phyloP scores from a whole-genome alignment of 2,329 filamentous ascomycete species.

The Sporothrix protearum region DNA sequence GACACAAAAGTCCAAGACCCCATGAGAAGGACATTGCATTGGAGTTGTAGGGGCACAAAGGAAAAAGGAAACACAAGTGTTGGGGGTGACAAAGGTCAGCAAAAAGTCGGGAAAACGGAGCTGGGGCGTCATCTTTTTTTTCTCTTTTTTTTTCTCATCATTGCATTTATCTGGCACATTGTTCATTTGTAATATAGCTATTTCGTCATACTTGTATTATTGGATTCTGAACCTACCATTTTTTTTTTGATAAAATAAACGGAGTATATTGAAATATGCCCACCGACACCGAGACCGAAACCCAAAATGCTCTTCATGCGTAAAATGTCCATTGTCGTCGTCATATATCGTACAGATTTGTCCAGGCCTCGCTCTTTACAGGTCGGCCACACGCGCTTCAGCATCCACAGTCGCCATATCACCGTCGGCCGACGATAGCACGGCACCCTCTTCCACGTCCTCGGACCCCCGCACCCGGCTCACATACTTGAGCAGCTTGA shows the following conservation, averaged over 20 bases:
- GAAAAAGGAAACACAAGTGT: background rate
- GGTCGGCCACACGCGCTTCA: slow-evolving; percentile 39
- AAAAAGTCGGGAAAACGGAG: background rate
- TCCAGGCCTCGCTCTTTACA: slow-evolving; percentile 29
- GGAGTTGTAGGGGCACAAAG: background rate
- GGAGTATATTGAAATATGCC: background rate
- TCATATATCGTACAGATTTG: slow-evolving; percentile 5
- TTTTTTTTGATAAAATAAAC: no score
- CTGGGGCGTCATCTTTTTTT: background rate
- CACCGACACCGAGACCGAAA: background rate
- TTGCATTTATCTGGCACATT: background rate
- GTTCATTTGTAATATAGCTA: slow-evolving; percentile 13
- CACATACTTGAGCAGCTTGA: slow-evolving; percentile 63
- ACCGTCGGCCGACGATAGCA: slow-evolving; percentile 30
- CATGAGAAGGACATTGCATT: background rate
- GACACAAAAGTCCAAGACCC: slow-evolving; percentile 32
- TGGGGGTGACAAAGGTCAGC: background rate
- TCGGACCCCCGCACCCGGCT: slow-evolving; percentile 34
- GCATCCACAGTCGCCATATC: slow-evolving; percentile 43
- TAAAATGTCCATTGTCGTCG: slow-evolving; percentile 6
- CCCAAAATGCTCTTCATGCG: background rate
- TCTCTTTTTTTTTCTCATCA: background rate
- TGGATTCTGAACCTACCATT: background rate
- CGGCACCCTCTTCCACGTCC: slow-evolving; percentile 19
- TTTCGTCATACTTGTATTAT: background rate